Base-by-base conservation (phyloP, 2,329 filamentous ascomycete species). In the Penicillium sp. region DNA sequence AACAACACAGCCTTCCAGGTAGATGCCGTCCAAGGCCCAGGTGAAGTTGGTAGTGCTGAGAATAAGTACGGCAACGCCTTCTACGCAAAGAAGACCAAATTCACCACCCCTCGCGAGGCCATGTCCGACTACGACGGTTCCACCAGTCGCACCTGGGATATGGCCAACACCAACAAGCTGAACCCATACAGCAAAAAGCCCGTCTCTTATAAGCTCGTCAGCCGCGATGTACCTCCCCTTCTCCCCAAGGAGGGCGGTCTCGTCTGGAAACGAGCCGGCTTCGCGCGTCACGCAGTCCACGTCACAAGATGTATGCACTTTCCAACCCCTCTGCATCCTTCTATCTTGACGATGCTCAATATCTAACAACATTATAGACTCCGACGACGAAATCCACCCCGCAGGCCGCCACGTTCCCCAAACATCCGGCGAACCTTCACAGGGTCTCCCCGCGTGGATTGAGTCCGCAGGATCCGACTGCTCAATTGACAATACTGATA, bases 61-160 rank as follows among this genome's bases (percentile, higher is more conserved):
- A 97, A 97, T 80, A 88, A 83, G 64, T 93, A 96, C 77, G 93
- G 93, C 56, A 97, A 97, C 71, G 93, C 90, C 6, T 97, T 97
- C 76, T 93, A 89, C 70, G 91, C 91, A 4, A 89, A 91, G 78
- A 90, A 91, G 78, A 96, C 90, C 2, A 91, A 90, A 76, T 88
- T 92, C 62, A 85, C 82, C 6, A 96, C 88, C 0, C 86, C 89
- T 3, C 83, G 82, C 33, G 84, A 90, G 69, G 84, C 89, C 0
- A 85, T 84, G 75, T 90, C 90, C 13, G 90, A 97, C 74, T 97
- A 97, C 76, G 84, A 96, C 70, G 91, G 91, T 59, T 82, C 82
- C 11, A 94, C 90, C 0, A 88, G 87, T 62, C 83, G 93, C 22
- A 94, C 92, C 0, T 97, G 93, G 93, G 93, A 97, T 60, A 96